phyloP scores from a whole-genome alignment of 2,329 filamentous ascomycete genomes.

The Thielaviopsis ethacetica region DNA sequence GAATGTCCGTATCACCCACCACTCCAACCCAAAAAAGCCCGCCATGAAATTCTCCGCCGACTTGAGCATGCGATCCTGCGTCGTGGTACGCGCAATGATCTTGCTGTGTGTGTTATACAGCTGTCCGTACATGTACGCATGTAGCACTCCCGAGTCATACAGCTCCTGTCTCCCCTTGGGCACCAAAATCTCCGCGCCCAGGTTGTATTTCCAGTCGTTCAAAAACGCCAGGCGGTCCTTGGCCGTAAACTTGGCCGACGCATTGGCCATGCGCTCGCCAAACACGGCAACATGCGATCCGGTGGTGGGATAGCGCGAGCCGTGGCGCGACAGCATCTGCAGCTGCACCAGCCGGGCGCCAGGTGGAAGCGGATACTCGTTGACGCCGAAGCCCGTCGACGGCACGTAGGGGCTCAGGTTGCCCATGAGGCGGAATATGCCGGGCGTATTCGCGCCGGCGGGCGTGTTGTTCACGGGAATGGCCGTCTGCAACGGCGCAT shows the following conservation, averaged over 20 bases:
- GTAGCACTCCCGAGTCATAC: conserved; percentile 49
- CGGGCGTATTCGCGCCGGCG: conserved; percentile 26
- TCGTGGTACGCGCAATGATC: conserved; percentile 58
- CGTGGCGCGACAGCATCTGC: conserved; percentile 57
- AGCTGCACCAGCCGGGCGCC: conserved; percentile 55
- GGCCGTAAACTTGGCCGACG: conserved; percentile 35
- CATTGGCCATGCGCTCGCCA: conserved; percentile 40
- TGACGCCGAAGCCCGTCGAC: conserved; percentile 56
- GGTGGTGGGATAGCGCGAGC: conserved; percentile 54
- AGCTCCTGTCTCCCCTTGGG: conserved; percentile 57
- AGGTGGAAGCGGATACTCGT: conserved; percentile 51
- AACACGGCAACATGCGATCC: conserved; percentile 37
- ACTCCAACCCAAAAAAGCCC: conserved; percentile 63
- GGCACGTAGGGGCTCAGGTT: conserved; percentile 54
- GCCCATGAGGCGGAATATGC: conserved; percentile 54
- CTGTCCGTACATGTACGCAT: conserved; percentile 56
- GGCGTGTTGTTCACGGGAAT: conserved; percentile 47
- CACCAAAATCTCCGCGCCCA: conserved; percentile 57
- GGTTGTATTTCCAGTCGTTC: conserved; percentile 49
- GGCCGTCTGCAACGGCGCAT: conserved; percentile 53
- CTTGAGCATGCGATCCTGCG: conserved; percentile 63
- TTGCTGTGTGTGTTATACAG: conserved; percentile 58
- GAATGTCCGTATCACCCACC: conserved; percentile 21
- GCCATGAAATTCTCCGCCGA: conserved; percentile 64
- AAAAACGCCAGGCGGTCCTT: conserved; percentile 47